phyloP scores from a whole-genome alignment of 805 yeast genomes.

The Hemisphaericaspora nanyangensis region DNA sequence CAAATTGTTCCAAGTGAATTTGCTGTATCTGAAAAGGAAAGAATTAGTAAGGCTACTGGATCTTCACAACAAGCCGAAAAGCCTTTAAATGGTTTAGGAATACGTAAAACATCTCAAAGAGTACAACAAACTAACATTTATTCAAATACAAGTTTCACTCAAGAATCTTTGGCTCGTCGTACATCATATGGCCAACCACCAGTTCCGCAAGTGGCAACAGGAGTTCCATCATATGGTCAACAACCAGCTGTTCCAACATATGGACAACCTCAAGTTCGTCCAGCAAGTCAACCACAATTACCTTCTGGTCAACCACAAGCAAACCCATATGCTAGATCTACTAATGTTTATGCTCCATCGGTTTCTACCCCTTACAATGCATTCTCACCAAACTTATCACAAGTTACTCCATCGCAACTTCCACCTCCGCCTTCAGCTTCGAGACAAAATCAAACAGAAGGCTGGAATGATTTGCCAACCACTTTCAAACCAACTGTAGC shows the following conservation, averaged over 20 bases:
- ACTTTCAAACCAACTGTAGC: slow-evolving; percentile 39
- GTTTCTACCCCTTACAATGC: slow-evolving; percentile 17
- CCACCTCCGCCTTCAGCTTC: slow-evolving; percentile 21
- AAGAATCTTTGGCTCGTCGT: slow-evolving; percentile 3
- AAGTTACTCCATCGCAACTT: slow-evolving; percentile 15
- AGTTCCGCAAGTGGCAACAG: slow-evolving; percentile 3
- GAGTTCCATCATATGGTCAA: slow-evolving; percentile 8
- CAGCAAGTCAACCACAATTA: slow-evolving; percentile 15
- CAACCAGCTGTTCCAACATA: slow-evolving; percentile 19
- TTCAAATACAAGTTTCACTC: slow-evolving; percentile 6
- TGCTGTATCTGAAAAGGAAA: slow-evolving; percentile 72
- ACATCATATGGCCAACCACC: slow-evolving; percentile 5
- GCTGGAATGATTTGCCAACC: slow-evolving; percentile 71
- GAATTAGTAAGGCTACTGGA: slow-evolving; percentile 59
- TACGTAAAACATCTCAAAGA: not conserved
- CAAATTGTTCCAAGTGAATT: slow-evolving; percentile 68
- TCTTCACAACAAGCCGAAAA: slow-evolving; percentile 4
- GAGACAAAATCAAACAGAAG: slow-evolving; percentile 47
- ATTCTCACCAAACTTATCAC: slow-evolving; percentile 13
- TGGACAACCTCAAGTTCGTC: slow-evolving; percentile 6
- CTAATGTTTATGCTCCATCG: slow-evolving; percentile 21
- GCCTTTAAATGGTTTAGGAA: not conserved
- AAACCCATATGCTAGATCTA: slow-evolving; percentile 31
- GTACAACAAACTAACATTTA: not conserved
- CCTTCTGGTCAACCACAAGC: slow-evolving; percentile 11